These are phyloP conservation scores for Ilyonectria mors-panacis DNA, from an alignment of 2,329 filamentous ascomycete genomes.

Conservation along the genomic window DNA sequence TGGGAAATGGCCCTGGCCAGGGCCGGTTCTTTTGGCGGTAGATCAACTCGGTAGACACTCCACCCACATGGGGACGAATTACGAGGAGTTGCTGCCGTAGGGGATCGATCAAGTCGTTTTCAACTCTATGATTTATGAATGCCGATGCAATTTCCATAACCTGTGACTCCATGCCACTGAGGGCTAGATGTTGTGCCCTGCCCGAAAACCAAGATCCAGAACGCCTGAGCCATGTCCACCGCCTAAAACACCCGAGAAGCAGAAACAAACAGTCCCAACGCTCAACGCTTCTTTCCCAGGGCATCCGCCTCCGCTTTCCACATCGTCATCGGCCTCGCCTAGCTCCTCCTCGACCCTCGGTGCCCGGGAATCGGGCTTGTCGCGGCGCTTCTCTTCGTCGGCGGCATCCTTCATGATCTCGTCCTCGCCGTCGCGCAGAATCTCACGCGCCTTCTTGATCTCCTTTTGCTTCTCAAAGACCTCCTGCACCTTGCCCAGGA, in stretches of 20 bases:
- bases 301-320: constrained; percentile 58
- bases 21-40: neutral
- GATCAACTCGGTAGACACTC: neutral
- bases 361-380: constrained; percentile 48
- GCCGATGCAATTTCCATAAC: neutral
- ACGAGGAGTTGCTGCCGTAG: neutral
- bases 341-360: constrained; percentile 64
- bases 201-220: neutral
- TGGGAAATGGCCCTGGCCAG: neutral
- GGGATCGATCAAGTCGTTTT: neutral
- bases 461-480: constrained; percentile 90
- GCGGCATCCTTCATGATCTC: constrained; percentile 70
- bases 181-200: neutral
- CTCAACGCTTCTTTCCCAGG: constrained; percentile 56
- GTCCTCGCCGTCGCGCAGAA: constrained; percentile 77
- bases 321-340: constrained; percentile 68
- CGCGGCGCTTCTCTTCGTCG: constrained; percentile 58
- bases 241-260: constrained; percentile 16
- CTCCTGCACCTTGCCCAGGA: constrained; percentile 91
- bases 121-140: neutral
- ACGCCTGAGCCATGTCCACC: constrained; percentile 12
- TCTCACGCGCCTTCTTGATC: constrained; percentile 86
- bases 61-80: neutral
- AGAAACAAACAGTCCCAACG: neutral
- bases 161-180: constrained; percentile 8